Evolutionary conservation across 768 basidiomycete genomes (phyloP).

Genomic region (Lactarius vividus): DNA sequence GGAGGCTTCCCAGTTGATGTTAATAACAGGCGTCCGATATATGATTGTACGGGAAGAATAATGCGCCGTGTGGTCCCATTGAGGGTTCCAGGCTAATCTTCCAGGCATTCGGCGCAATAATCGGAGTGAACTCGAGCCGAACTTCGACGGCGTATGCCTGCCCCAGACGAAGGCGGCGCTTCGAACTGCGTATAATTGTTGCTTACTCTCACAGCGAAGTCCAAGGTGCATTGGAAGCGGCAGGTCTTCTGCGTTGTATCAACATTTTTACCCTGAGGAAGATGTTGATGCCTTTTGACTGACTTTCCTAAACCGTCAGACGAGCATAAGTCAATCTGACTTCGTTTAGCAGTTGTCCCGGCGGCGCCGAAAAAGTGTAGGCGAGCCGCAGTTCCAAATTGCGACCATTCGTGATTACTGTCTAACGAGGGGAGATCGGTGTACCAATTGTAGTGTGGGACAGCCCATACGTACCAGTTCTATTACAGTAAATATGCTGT

Average conservation of each 20-base stretch:
- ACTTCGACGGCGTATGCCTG: conserved; percentile 15
- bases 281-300: neutral
- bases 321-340: neutral
- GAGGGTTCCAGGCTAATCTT: neutral
- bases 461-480: neutral
- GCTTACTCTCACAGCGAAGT: conserved; percentile 5
- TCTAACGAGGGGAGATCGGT: neutral
- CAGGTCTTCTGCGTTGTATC: conserved; percentile 10
- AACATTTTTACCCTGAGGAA: neutral
- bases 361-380: neutral
- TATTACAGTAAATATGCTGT: neutral
- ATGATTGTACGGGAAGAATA: neutral
- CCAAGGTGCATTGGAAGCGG: neutral
- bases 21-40: neutral
- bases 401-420: conserved; percentile 1
- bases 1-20: conserved; percentile 16
- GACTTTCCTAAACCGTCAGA: neutral
- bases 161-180: conserved; percentile 4
- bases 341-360: neutral
- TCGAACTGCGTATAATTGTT: conserved; percentile 5
- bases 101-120: conserved; percentile 9
- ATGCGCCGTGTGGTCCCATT: neutral
- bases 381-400: neutral
- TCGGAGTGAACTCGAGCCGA: conserved; percentile 10
- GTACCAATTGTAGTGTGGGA: neutral